A percentile compares a stretch with the other conserved stretches of the same genome.
Conservation (phyloP, 2,329 filamentous ascomycete genomes). For the Xylaria sp. region DNA sequence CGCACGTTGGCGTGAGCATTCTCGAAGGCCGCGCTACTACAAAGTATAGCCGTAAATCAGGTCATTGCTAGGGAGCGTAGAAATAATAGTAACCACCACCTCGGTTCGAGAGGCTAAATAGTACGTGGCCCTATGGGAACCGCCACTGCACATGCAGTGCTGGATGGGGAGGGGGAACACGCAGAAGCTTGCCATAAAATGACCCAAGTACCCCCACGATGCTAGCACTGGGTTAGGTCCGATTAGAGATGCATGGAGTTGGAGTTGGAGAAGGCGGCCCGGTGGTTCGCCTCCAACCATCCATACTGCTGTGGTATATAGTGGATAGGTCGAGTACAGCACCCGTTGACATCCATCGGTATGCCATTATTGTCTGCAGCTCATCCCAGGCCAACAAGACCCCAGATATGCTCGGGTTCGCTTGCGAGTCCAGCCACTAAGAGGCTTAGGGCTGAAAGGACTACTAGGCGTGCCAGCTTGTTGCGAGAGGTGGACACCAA, state of each 20-base stretch:
- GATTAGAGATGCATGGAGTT: constrained; percentile 38
- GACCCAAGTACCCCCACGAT: constrained; percentile 29
- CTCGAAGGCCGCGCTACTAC: background rate
- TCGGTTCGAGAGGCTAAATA: constrained; percentile 38
- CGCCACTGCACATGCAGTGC: constrained; percentile 9
- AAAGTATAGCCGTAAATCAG: constrained; percentile 6
- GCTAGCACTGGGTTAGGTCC: constrained; percentile 39
- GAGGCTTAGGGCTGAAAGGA: constrained; percentile 19
- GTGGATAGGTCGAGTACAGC: background rate
- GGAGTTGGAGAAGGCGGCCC: constrained; percentile 38
- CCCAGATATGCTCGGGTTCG: background rate
- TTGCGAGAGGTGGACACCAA: background rate
- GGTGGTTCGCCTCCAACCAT: constrained; percentile 25
- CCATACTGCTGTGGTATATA: constrained; percentile 1
- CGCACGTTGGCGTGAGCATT: constrained; percentile 10
- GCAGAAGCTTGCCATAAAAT: constrained; percentile 17
- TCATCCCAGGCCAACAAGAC: constrained; percentile 6
- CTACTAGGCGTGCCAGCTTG: constrained; percentile 3
- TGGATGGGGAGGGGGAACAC: constrained; percentile 8
- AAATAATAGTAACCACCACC: constrained; percentile 11
- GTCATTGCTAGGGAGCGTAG: background rate
- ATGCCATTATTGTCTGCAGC: constrained; percentile 6
- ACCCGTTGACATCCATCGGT: constrained; percentile 9
- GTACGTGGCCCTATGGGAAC: constrained; percentile 15
- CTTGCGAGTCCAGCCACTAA: background rate